These are phyloP conservation scores for Emmonsiellopsis sp. DNA, from an alignment of 2,329 filamentous ascomycete species.

Conservation along the genomic window DNA sequence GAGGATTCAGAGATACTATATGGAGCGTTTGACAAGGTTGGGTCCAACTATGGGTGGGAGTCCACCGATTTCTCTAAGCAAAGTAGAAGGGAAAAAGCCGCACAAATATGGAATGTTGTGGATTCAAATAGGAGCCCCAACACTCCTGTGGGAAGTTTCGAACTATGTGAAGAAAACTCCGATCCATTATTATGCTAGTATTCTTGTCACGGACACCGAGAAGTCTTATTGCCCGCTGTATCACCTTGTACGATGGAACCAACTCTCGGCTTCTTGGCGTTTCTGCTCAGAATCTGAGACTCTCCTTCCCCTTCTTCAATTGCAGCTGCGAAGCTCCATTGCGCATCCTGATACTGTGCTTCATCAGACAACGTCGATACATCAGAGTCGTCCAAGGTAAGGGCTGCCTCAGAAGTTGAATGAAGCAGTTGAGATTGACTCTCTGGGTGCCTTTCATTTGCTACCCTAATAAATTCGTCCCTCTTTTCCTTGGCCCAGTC, in stretches of 20 bases:
- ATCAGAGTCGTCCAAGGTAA: slow-evolving; percentile 1
- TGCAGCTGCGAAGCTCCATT: slow-evolving; percentile 3
- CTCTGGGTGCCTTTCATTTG: slow-evolving; percentile 6
- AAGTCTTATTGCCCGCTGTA: neutral
- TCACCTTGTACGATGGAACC: neutral
- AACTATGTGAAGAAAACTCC: neutral
- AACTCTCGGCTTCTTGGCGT: slow-evolving; percentile 2
- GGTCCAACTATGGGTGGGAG: no score
- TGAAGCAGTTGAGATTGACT: neutral
- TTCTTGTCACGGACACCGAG: neutral
- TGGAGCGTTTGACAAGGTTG: no score
- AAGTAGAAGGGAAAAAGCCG: neutral
- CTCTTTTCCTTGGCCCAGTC: slow-evolving; percentile 31
- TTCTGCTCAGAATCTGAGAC: slow-evolving; percentile 2
- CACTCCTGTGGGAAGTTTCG: neutral
- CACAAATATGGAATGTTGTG: neutral
- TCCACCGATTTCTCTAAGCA: neutral
- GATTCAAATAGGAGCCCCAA: neutral
- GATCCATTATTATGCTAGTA: neutral
- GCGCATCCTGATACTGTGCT: neutral
- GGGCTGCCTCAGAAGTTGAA: neutral
- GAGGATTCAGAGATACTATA: no score
- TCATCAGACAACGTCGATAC: neutral
- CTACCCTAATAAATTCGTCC: slow-evolving; percentile 15
- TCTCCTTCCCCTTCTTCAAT: slow-evolving; percentile 2